Conservation (phyloP, 1,284 basidiomycete genomes). For the Cerioporus squamosus region DNA sequence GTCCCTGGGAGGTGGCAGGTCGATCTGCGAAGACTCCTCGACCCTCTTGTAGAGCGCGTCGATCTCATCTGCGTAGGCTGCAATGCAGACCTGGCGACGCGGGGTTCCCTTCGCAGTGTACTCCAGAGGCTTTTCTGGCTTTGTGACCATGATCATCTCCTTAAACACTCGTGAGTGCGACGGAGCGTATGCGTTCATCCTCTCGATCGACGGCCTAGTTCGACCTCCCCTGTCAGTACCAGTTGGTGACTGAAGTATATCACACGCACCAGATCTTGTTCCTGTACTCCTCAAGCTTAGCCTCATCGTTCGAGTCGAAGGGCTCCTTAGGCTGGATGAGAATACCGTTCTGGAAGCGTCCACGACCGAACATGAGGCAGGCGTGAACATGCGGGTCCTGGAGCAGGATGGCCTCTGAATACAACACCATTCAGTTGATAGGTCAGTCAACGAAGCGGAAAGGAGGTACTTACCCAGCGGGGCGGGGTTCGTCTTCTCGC, state of each 20-base stretch:
- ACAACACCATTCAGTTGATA: too few species aligned
- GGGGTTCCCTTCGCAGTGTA: slow-evolving; percentile 40
- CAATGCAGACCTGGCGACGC: slow-evolving; percentile 36
- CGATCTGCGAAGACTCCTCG: slow-evolving; percentile 26
- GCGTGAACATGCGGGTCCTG: slow-evolving; percentile 32
- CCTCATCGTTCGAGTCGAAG: slow-evolving; percentile 30
- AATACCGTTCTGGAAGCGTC: slow-evolving; percentile 38
- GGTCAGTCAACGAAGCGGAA: too few species aligned
- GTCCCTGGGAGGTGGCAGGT: slow-evolving; percentile 20
- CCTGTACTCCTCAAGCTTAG: slow-evolving; percentile 28
- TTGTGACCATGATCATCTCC: slow-evolving; percentile 38
- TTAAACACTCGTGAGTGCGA: slow-evolving; percentile 45
- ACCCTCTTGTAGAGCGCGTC: slow-evolving; percentile 35
- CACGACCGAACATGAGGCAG: slow-evolving; percentile 42
- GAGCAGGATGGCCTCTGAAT: slow-evolving; percentile 32
- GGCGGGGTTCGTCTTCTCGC: slow-evolving; percentile 49
- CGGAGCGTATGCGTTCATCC: slow-evolving; percentile 42
- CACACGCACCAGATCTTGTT: slow-evolving; percentile 36
- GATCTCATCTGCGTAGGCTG: slow-evolving; percentile 36
- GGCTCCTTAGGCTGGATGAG: slow-evolving; percentile 31
- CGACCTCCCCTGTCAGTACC: background rate
- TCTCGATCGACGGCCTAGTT: slow-evolving; percentile 41
- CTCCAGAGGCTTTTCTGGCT: slow-evolving; percentile 33
- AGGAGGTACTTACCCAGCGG: slow-evolving; percentile 30
- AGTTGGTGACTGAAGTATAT: background rate